Evolutionary conservation across 345 rosid species (phyloP).

Genomic region (Salix brachista): DNA sequence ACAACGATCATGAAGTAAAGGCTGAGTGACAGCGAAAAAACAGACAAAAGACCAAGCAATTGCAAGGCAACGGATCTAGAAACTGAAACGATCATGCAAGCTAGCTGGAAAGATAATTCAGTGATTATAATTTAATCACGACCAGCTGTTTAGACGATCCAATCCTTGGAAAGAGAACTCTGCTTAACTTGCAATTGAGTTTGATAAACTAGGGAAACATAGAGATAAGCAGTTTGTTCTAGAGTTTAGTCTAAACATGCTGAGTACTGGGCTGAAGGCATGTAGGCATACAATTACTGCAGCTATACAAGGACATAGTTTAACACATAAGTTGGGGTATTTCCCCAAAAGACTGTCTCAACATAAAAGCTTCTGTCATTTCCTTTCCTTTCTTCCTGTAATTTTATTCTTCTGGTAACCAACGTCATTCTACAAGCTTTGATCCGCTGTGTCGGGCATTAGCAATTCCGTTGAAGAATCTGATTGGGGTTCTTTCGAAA

Average conservation of each 20-base stretch:
- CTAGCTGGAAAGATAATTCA: not conserved
- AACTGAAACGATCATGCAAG: not conserved
- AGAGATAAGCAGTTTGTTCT: not conserved
- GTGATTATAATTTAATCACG: too few species aligned
- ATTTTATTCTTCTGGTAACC: not conserved
- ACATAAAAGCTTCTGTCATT: not conserved
- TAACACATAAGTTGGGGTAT: not conserved
- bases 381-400: not conserved
- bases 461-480: constrained; percentile 21
- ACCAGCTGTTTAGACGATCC: not conserved
- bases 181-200: not conserved
- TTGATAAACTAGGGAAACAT: not conserved
- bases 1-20: not conserved
- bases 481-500: constrained; percentile 1
- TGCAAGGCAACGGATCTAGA: not conserved
- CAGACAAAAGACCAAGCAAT: not conserved
- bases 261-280: not conserved
- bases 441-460: constrained; percentile 15
- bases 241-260: not conserved
- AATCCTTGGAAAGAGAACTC: not conserved
- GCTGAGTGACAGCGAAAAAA: not conserved
- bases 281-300: too few species aligned
- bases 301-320: too few species aligned
- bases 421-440: constrained; percentile 3
- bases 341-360: not conserved